A percentile compares a stretch with the other conserved stretches of the same genome.
These are phyloP conservation scores for Endocarpon pusillum DNA, from an alignment of 495 filamentous ascomycete species.

Conservation along the genomic window DNA sequence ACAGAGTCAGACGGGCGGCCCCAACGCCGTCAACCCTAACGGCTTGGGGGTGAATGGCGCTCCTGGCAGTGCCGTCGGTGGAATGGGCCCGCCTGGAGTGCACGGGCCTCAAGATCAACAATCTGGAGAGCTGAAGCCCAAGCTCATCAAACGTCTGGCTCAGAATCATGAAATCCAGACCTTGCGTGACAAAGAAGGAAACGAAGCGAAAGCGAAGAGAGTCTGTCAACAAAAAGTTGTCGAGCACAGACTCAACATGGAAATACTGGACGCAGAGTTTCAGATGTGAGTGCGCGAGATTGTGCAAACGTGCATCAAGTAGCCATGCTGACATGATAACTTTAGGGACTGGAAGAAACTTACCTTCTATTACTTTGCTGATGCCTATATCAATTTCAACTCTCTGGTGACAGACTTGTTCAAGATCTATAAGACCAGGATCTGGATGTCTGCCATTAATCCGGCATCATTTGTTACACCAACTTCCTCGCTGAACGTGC, in stretches of 20 bases:
- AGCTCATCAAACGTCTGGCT: constrained; percentile 87
- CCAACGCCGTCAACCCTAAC: constrained; percentile 27
- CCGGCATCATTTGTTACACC: constrained; percentile 92
- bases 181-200: constrained; percentile 86
- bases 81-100: constrained; percentile 52
- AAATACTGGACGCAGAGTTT: constrained; percentile 97
- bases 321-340: constrained; percentile 6
- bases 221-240: constrained; percentile 90
- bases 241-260: constrained; percentile 91
- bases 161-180: constrained; percentile 76
- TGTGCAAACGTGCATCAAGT: constrained; percentile 4
- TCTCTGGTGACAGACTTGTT: constrained; percentile 91
- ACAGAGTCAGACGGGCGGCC: constrained; percentile 43
- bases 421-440: constrained; percentile 96
- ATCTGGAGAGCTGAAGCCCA: constrained; percentile 68
- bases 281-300: constrained; percentile 60
- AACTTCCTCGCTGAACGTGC: constrained; percentile 11
- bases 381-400: constrained; percentile 98
- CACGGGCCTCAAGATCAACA: constrained; percentile 61
- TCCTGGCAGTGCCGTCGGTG: constrained; percentile 49
- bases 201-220: constrained; percentile 92
- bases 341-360: constrained; percentile 94
- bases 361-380: constrained; percentile 97
- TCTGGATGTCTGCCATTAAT: constrained; percentile 99
- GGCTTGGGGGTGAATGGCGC: constrained; percentile 14